Base-by-base conservation (phyloP, 2,329 filamentous ascomycete genomes). In the Cladosporium sp. region DNA sequence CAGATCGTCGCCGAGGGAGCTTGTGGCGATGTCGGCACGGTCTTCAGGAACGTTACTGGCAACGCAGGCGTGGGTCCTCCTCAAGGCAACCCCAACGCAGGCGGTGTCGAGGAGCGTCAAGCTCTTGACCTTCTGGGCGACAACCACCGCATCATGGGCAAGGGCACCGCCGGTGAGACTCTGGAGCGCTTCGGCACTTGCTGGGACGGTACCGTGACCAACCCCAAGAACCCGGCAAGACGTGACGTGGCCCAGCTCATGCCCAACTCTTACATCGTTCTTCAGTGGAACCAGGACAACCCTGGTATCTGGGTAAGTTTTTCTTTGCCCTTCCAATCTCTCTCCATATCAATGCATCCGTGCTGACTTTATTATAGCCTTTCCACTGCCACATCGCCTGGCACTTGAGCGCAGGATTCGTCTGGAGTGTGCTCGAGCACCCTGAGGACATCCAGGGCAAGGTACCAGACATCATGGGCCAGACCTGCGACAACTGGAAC, bases 401-500 rank as follows among this genome's bases (percentile, higher is more conserved):
- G 62, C 61, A 64, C 52, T 38, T 62, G 20, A 50, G 48, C 12
- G 58, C 56, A 15, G 61, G 60, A 8, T 46, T 60, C n/a, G 57
- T 53, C 20, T 55, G 61, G 32, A 57, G 57, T 30, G 50, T 62
- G 5, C 43, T 60, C 29, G 54, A 53, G 35, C 51, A 52, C 15
- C 54, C 53, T 3, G 52, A 55, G 4, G 49, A 58, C 19, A 50
- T 62, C 22, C 25, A 38, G n/a, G 43, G 50, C 15, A 68, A 80
- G 38, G 75, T 78, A 0, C 50, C 39, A 1, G 59, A 63, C 13
- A 66, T 71, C 4, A 69, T 76, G 40, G 65, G 67, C 19, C 65
- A 79, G 60, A 79, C 74, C 8, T 82, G 78, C 54, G 62, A 67
- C 9, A 70, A 75, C 52, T 81, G 79, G 78, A 68, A 65, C 9